Evolutionary conservation across 805 yeast species (phyloP), one percentile per base, ranked within the genome.

Genomic region (Saccharomyces paradoxus): DNA sequence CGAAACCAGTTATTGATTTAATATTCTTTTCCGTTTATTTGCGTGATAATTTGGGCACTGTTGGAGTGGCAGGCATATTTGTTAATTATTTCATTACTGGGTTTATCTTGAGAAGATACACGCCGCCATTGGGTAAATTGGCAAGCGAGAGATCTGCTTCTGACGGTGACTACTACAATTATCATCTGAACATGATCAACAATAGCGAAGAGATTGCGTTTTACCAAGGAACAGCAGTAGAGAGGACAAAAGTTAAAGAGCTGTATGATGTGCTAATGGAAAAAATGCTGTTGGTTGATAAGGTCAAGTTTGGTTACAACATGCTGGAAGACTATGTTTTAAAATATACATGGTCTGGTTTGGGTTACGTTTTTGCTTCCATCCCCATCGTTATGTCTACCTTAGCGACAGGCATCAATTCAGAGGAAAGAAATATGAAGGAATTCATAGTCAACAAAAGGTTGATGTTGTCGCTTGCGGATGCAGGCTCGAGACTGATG

Each of bases 131-230:
- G 70, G 96, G 95, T 13, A 81, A 79, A 63, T 71, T 91, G 52
- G 81, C 90, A 31, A 82, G 92, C 52, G 72, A 74, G 46, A 86
- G 83, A 67, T 86, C 96, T 10, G 81, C 81, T 51, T 78, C 90
- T 31, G 97, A 91, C 72, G 97, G 97, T 50, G 86, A 86, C 54
- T 91, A 88, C 67, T 87, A 90, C 68, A 89, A 87, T 61, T 86
- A 87, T 61, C 96, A 91, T 67, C 74, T 89, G 63, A 87, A 88
- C 64, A 77, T 91, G 68, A 89, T 89, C 65, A 85, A 86, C 55
- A 91, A 91, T 64, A 85, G 90, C 64, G 98, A 91, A 72, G 97
- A 91, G 67, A 89, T 91, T 62, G 95, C 96, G 0, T 91, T 91
- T 66, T 91, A 90, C 68, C 90, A 90, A 66, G 98, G 98, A 22